Conservation (phyloP, 305 asterid genomes). For the Plantago coronopus region DNA sequence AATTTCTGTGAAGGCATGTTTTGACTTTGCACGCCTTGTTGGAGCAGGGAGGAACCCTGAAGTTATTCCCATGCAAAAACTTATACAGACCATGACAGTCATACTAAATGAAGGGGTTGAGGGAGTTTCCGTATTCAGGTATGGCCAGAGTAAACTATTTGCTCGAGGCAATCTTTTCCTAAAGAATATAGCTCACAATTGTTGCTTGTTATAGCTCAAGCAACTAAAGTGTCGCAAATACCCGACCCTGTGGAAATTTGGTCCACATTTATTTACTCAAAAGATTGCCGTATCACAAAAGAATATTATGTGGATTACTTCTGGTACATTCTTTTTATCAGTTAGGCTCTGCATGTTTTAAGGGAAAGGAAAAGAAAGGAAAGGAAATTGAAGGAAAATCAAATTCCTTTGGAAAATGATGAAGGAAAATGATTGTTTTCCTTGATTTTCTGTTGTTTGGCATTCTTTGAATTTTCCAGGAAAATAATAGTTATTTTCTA, state of each 20-base stretch:
- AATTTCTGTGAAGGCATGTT: conserved; percentile 71
- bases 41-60: conserved; percentile 59
- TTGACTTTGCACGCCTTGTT: conserved; percentile 70
- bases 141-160: conserved; percentile 19
- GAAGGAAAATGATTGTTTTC: no score
- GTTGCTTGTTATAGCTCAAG: conserved; percentile 13
- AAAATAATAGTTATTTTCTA: no score
- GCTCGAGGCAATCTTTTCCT: conserved; percentile 9
- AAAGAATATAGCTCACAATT: conserved; percentile 10
- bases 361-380: no score
- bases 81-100: conserved; percentile 53
- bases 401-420: no score
- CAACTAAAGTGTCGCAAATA: conserved; percentile 2
- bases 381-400: no score
- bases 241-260: conserved; percentile 12
- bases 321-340: no score
- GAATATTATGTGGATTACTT: no score
- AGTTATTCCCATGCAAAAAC: conserved; percentile 62
- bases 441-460: no score
- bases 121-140: conserved; percentile 66
- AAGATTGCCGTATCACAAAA: not conserved
- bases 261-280: conserved; percentile 7
- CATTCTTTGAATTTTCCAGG: no score
- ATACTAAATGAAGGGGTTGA: conserved; percentile 57
- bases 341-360: no score